Evolutionary conservation across 345 rosid species (phyloP), one percentile per base, ranked within the genome.

Genomic region (Salix arbutifolia): DNA sequence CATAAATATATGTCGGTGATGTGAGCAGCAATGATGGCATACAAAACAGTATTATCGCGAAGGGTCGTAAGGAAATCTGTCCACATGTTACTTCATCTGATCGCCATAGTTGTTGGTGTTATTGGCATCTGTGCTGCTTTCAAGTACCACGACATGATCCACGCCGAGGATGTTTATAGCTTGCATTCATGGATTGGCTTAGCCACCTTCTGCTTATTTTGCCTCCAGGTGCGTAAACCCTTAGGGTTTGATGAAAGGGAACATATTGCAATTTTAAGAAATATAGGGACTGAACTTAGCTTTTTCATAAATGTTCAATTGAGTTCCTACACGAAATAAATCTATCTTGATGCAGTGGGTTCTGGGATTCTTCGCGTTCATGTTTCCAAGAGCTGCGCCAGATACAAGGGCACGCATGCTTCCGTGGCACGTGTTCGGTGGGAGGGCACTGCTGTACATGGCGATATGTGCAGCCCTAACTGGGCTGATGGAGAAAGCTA

Each of bases 151-250:
- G 90, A 91, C 68, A 89, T 85, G 90, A 6, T 67, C 23, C 37
- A 75, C 48, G 35, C 81, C 0, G 48, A 79, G 65, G 88, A 96
- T 73, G 74, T 92, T 83, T 83, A 84, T 74, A 88, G 89, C 84
- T 78, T 93, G 74, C 99, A 96, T 82, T 91, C 99, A 1, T 96
- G 98, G 98, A 87, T 91, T 76, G 98, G 98, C 31, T 67, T 91
- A 26, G 23, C 52, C 58, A 92, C 99, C 70, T 82, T 93, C 69
- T 82, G 81, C 81, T 77, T 91, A 62, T 87, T 90, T 46, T 84
- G 88, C 12, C 50, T 94, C 66, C 99, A 93, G 96, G 97, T 94
- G 58, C 58, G 58, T 52, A 0, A 52, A 6, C 58, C 33, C 33
- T 31, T 31, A 4, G 18, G 6, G 21, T 50, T 6, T 18, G 21